These are phyloP conservation scores for Heritiera littoralis DNA, from an alignment of 345 rosid genomes.

Conservation along the genomic window DNA sequence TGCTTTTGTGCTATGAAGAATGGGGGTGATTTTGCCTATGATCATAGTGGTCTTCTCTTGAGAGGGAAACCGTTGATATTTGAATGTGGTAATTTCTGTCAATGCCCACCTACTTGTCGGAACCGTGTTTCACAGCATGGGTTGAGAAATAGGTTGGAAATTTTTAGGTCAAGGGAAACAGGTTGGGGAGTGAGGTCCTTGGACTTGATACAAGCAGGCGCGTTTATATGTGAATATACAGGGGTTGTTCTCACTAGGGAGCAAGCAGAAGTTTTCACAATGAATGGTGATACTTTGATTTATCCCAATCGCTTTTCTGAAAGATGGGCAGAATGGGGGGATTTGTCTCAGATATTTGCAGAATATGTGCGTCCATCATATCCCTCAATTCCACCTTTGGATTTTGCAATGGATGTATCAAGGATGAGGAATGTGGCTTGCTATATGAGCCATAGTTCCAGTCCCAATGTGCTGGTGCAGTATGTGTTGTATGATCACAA, in stretches of 20 bases:
- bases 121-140: constrained; percentile 84
- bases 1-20: constrained; percentile 75
- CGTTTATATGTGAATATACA: constrained; percentile 85
- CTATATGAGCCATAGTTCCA: constrained; percentile 81
- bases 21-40: constrained; percentile 83
- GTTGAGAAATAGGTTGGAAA: constrained; percentile 65
- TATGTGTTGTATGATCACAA: constrained; percentile 82
- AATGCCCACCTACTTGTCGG: constrained; percentile 74
- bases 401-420: constrained; percentile 92
- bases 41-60: constrained; percentile 57
- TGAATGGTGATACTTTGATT: constrained; percentile 79
- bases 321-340: constrained; percentile 87
- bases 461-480: constrained; percentile 88
- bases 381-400: constrained; percentile 79
- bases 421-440: constrained; percentile 94
- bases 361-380: constrained; percentile 54
- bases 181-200: constrained; percentile 95
- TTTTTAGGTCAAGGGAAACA: constrained; percentile 84
- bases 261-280: constrained; percentile 71
- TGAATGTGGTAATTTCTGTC: constrained; percentile 79
- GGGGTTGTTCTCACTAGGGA: constrained; percentile 89
- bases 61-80: constrained; percentile 74
- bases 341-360: constrained; percentile 65
- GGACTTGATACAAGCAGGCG: constrained; percentile 86
- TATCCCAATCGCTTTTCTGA: constrained; percentile 73